Evolutionary conservation across 768 basidiomycete genomes (phyloP).

Genomic region (Mycena chlorophos): DNA sequence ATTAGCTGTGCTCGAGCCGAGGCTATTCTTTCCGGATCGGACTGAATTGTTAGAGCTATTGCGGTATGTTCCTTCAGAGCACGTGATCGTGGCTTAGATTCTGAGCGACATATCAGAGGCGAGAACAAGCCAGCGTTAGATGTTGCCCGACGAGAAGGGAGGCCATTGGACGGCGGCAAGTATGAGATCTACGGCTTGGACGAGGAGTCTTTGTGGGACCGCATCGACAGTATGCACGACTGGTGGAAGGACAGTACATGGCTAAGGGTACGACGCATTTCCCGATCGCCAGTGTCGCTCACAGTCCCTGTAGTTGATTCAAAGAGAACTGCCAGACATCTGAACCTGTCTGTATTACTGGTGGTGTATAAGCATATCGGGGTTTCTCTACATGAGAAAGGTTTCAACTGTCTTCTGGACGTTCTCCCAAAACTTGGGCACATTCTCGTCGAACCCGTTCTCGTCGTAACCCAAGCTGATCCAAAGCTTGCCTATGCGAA

Average conservation of each 20-base stretch:
- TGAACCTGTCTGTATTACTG: conserved; percentile 23
- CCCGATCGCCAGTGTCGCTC: neutral
- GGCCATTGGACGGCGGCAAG: conserved; percentile 62
- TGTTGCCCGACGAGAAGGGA: conserved; percentile 74
- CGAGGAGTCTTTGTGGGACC: conserved; percentile 84
- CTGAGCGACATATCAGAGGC: conserved; percentile 55
- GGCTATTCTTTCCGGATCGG: conserved; percentile 86
- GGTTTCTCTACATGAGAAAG: conserved; percentile 47
- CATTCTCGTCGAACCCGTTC: conserved; percentile 67
- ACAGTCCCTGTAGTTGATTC: conserved; percentile 52
- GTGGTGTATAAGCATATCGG: no score
- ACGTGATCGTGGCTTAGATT: conserved; percentile 5
- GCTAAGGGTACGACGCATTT: conserved; percentile 35
- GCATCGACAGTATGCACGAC: conserved; percentile 78
- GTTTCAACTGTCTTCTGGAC: conserved; percentile 56
- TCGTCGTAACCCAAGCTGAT: conserved; percentile 78
- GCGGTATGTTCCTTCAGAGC: conserved; percentile 34
- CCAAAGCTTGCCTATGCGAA: conserved; percentile 54
- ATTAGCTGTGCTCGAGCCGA: conserved; percentile 78
- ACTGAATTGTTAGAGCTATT: conserved; percentile 78
- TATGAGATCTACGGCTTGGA: conserved; percentile 87
- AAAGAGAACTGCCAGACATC: conserved; percentile 81
- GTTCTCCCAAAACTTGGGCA: conserved; percentile 69
- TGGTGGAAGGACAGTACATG: conserved; percentile 95
- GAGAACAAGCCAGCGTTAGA: conserved; percentile 82